Base-by-base conservation (phyloP, 352 stramenopile species). In the Phytopythium vexans region DNA sequence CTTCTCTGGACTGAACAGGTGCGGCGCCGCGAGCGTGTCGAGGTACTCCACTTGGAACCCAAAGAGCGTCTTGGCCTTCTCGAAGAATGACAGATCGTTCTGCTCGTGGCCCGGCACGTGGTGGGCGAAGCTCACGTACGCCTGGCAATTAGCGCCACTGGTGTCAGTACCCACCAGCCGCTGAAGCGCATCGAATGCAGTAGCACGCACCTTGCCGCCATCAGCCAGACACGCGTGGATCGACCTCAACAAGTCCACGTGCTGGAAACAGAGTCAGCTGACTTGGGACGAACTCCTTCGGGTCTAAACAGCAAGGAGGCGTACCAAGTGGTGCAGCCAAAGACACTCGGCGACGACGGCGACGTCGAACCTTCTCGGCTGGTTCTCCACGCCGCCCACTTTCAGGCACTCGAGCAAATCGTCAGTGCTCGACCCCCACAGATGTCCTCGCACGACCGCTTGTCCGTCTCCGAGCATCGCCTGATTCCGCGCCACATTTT, bases 51-150 rank as follows among this genome's bases (percentile, higher is more conserved):
- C 66, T 10, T 69, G 40, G 8, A 72, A 83, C 0, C 60, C 57
- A 42, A 65, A 80, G 3, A 66, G 31, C 31, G 40, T 57, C 33
- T 74, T 68, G n/a, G 70, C 67, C 56, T 77, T 80, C 2, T 60
- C 62, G 31, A 83, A 83, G 46, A 83, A 83, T 33, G 70, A 74
- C 45, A 83, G 56, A 21, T 83, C 72, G 33, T 77, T 63, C 11
- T 68, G 35, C 56, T 83, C 67, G 36, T 78, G 64, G 21, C 72
- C 72, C 31, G 72, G 72, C 4, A 80, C 69, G 36, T 83, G 73
- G 39, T 81, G 73, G 2, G 70, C 72, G 44, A 83, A 83, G 47
- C 73, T 78, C 16, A 83, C 68, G 43, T 68, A 75, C 5, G 52
- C 70, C 64, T 79, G 44, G n/a, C 5, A 33, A 8, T 0, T 8